Evolutionary conservation across 345 rosid genomes (phyloP), one percentile per base, ranked within the genome.

Genomic region (Orychophragmus violaceus): DNA sequence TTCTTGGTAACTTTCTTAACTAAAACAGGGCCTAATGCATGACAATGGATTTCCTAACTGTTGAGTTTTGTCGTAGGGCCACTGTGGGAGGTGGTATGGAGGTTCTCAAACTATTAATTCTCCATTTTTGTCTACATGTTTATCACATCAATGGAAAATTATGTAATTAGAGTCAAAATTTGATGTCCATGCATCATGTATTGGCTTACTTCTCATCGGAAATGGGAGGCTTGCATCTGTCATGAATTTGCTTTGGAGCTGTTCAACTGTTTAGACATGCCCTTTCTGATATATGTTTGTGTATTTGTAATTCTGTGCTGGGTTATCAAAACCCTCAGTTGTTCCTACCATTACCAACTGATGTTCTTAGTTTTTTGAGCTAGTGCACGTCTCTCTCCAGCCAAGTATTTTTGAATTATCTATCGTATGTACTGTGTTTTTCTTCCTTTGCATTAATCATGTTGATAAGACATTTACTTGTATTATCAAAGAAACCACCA

Each of bases 341-440:
- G 59, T 32, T 69, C 74, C 66, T 30, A 59, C 62, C 61, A 33
- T 70, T 55, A 33, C 27, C 72, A 71, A 35, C 70, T 78, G 65
- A 53, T 65, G 72, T 64, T 45, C 57, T 65, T 60, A 69, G 61
- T 74, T 69, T 74, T 69, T 60, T 44, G 63, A 69, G 68, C 75
- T 44, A 25, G 76, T 46, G 69, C 77, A 51, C 62, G 59, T 74
- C 58, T 64, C 68, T 64, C 64, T 14, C 35, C 67, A 67, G 74
- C 59, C 74, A 13, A 63, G 42, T 66, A 60, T 75, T 63, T 68
- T 62, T 75, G 70, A 75, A 63, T 69, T 74, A 11, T 69, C 74
- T 57, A 68, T 62, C 74, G 60, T 74, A 74, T 73, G 77, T 74
- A 74, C 77, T 74, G n/a, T 68, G 59, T 67, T 74, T 74, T 60